phyloP scores from a whole-genome alignment of 176 grass and related monocot genomes.

The Thalia dealbata region DNA sequence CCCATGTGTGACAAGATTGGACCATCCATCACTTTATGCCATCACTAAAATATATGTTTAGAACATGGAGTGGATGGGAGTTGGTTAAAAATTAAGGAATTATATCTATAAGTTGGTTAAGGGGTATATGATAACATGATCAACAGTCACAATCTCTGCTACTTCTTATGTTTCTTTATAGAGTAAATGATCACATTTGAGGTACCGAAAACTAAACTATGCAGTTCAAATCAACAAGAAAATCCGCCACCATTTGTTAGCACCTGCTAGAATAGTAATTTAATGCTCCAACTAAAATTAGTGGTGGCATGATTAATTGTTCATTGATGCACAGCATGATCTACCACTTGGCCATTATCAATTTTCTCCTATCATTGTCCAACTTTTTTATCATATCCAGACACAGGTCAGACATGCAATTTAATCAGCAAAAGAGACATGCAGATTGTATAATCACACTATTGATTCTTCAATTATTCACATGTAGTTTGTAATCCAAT shows the following conservation, averaged over 20 bases:
- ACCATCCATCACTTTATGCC: neutral
- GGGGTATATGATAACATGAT: neutral
- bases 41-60: neutral
- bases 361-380: neutral
- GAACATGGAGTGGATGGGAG: neutral
- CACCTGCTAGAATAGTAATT: neutral
- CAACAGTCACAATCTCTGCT: neutral
- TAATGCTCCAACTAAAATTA: neutral
- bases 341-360: neutral
- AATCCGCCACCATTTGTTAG: neutral
- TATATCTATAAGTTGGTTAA: too few species aligned
- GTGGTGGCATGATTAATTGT: neutral
- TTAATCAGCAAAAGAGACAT: neutral
- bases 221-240: neutral
- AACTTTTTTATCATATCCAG: neutral
- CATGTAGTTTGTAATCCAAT: too few species aligned
- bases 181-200: neutral
- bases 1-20: conserved; percentile 3
- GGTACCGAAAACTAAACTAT: neutral
- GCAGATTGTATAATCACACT: too few species aligned
- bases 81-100: neutral
- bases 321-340: neutral
- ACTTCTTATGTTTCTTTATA: neutral
- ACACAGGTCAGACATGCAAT: neutral
- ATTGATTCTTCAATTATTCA: too few species aligned